phyloP scores from a whole-genome alignment of 805 yeast genomes.

The Saccharomycopsis fibuligera region DNA sequence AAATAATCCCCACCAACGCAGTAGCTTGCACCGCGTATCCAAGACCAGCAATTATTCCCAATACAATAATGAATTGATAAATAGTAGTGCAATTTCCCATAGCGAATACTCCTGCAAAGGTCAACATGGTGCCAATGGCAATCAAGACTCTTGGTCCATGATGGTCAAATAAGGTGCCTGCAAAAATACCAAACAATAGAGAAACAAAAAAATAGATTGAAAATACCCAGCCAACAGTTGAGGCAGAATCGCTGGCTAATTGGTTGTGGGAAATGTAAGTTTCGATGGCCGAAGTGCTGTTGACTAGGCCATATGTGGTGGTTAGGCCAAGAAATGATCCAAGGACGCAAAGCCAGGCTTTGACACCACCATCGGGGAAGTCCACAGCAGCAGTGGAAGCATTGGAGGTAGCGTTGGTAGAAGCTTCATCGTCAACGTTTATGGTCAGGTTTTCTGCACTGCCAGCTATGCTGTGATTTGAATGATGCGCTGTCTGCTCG shows the following conservation, averaged over 20 bases:
- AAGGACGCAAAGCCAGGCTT: conserved; percentile 49
- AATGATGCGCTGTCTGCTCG: no score
- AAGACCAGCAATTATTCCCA: conserved; percentile 41
- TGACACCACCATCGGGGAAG: conserved; percentile 53
- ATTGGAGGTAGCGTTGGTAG: no score
- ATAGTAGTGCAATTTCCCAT: conserved; percentile 38
- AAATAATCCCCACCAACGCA: conserved; percentile 37
- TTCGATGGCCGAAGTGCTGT: conserved; percentile 61
- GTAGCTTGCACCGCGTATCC: conserved; percentile 39
- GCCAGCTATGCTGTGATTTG: no score
- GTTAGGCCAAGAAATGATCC: conserved; percentile 56
- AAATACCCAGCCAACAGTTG: conserved; percentile 66
- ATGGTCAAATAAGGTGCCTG: conserved; percentile 42
- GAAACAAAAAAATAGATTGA: conserved; percentile 29
- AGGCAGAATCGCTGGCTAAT: conserved; percentile 36
- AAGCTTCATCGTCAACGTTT: no score
- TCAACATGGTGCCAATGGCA: conserved; percentile 32
- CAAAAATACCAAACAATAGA: conserved; percentile 31
- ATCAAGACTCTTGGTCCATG: conserved; percentile 38
- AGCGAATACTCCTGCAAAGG: conserved; percentile 36
- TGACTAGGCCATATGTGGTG: conserved; percentile 58
- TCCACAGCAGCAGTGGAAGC: no score
- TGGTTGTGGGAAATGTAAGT: conserved; percentile 53
- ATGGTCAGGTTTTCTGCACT: no score
- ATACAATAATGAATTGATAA: conserved; percentile 47